These are phyloP conservation scores for Irpex rosettiformis DNA, from an alignment of 1,284 basidiomycete genomes.

Conservation along the genomic window DNA sequence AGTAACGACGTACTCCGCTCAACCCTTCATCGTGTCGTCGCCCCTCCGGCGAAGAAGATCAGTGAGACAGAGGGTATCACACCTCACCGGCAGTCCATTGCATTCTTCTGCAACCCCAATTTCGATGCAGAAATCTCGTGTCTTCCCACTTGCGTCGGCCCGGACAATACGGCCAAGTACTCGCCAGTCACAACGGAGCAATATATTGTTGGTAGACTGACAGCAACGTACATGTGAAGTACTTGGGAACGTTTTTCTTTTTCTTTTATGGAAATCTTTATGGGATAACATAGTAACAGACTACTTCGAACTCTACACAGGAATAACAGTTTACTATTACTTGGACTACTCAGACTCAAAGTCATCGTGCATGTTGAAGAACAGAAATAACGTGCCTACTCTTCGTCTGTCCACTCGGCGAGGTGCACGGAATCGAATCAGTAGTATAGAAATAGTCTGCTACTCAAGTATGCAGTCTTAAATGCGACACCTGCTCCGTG, in stretches of 20 bases:
- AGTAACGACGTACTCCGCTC: conserved; percentile 78
- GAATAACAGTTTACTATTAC: background rate
- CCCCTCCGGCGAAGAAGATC: conserved; percentile 53
- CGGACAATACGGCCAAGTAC: conserved; percentile 56
- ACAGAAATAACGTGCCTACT: background rate
- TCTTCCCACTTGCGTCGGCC: conserved; percentile 60
- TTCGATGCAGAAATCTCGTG: conserved; percentile 65
- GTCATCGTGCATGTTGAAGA: background rate
- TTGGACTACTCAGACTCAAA: background rate
- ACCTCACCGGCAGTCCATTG: conserved; percentile 74
- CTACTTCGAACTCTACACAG: background rate
- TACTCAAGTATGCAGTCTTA: too few relatives aligned
- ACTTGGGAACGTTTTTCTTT: background rate
- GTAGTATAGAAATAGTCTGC: too few relatives aligned
- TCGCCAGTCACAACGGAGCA: conserved; percentile 66
- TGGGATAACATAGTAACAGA: too few relatives aligned
- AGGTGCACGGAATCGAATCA: too few relatives aligned
- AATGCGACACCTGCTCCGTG: too few relatives aligned
- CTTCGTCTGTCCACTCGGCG: background rate
- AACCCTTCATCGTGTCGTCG: conserved; percentile 80
- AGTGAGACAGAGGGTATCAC: conserved; percentile 51
- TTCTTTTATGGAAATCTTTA: background rate
- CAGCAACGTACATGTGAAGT: conserved; percentile 46
- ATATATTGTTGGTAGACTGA: conserved; percentile 73
- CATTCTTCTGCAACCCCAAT: conserved; percentile 88